Evolutionary conservation across 768 basidiomycete genomes (phyloP), one percentile per base, ranked within the genome.

Genomic region (Pisolithus microcarpus): DNA sequence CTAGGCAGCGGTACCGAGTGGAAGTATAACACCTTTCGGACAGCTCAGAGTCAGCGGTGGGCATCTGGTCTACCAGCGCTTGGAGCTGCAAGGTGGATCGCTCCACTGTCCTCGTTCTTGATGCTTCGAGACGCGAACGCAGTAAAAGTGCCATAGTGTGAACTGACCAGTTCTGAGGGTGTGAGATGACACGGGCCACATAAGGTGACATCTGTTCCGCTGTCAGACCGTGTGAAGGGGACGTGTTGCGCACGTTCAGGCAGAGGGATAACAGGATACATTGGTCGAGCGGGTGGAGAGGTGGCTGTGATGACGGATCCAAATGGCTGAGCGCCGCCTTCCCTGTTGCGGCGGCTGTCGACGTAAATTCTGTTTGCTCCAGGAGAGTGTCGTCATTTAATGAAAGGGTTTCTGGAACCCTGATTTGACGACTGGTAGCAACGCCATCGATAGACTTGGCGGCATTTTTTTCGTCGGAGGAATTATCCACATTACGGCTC

Each of bases 331-430:
- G 79, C 42, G 66, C 68, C 9, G 79, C 75, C 4, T 70, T 52
- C 36, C 63, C 50, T 6, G 74, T 62, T 5, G 77, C 68, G 15
- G 82, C 69, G 43, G 73, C 72, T 2, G 89, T 85, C 10, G 86
- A 84, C 8, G 91, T 92, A 65, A 91, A 99, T 61, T 87, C 79
- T 1, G 95, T 98, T 58, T 87, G 83, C 69, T 99, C 96, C 38
- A 99, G 78, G 16, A 99, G 77, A 0, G 94, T 98, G 67, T 99
- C 96, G 66, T 98, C 96, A 66, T 98, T 95, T 43, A 98, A 75
- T 2, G 76, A 72, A 24, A 98, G 68, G 4, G 86, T 83, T 65
- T 89, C 82, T n/a, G 95, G 93, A 24, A 91, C 58, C 39, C 50
- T 53, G n/a, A n/a, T n/a, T n/a, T n/a, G n/a, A n/a, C n/a, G n/a